Evolutionary conservation across 352 stramenopile species (phyloP).

Genomic region (Globisporangium sylvaticum): DNA sequence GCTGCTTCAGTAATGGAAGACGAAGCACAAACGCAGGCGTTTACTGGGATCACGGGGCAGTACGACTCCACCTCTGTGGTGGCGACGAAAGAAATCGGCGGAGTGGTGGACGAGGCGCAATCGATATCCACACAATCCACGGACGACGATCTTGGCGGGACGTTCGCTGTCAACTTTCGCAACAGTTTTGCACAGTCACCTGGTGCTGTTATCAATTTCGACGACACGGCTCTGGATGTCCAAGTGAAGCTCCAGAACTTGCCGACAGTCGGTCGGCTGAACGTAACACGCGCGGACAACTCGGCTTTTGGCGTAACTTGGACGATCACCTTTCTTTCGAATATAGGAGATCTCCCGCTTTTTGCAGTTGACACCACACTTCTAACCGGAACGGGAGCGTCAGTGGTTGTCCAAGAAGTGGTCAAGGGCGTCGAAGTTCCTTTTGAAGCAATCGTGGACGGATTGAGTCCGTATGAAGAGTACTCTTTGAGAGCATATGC

Average conservation of each 20-base stretch:
- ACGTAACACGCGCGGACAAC: constrained; percentile 49
- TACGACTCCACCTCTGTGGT: constrained; percentile 43
- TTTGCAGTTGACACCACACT: constrained; percentile 34
- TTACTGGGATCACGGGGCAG: constrained; percentile 38
- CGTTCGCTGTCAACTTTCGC: constrained; percentile 67
- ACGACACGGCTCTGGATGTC: constrained; percentile 69
- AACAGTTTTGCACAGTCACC: constrained; percentile 32
- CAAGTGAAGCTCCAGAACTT: constrained; percentile 70
- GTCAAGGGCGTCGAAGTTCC: constrained; percentile 52
- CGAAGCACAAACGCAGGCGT: constrained; percentile 24
- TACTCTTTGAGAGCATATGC: constrained; percentile 68
- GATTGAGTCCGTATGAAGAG: constrained; percentile 32
- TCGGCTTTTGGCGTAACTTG: constrained; percentile 49
- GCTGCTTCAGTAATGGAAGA: constrained; percentile 32
- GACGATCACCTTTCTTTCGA: constrained; percentile 67
- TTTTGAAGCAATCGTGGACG: constrained; percentile 64
- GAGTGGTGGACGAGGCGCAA: constrained; percentile 64
- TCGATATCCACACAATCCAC: constrained; percentile 38
- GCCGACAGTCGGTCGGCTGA: constrained; percentile 53
- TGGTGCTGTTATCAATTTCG: constrained; percentile 54
- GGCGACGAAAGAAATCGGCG: constrained; percentile 44
- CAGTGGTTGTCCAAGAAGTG: constrained; percentile 44
- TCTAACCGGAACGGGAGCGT: constrained; percentile 41
- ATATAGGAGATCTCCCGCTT: constrained; percentile 58
- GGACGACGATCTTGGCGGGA: constrained; percentile 42